Evolutionary conservation across 78 protist genomes (phyloP).

Genomic region (slime mould (Dictyostelium discoideum)): DNA sequence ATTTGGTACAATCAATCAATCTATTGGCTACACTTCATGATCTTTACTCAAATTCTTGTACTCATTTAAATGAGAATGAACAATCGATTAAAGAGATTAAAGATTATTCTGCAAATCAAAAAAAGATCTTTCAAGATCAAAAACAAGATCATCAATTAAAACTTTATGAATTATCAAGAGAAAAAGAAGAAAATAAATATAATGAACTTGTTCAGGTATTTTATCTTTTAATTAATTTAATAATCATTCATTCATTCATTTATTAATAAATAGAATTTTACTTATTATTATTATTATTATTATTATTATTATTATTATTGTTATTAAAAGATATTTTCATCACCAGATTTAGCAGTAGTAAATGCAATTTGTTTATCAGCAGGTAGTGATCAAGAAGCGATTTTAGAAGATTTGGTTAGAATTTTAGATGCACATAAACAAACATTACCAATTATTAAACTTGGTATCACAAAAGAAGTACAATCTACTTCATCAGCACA

Average conservation of each 20-base stretch:
- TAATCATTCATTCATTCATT: not conserved
- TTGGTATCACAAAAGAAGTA: conserved; percentile 66
- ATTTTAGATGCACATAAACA: conserved; percentile 77
- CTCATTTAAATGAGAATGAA: conserved; percentile 18
- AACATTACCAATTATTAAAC: conserved; percentile 71
- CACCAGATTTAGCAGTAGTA: conserved; percentile 72
- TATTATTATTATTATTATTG: too few species aligned
- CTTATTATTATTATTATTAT: too few species aligned
- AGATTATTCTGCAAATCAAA: conserved; percentile 2
- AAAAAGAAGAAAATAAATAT: conserved; percentile 53
- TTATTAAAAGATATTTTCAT: not conserved
- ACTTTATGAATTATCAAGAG: conserved; percentile 34
- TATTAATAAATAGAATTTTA: too few species aligned
- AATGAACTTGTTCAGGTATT: conserved; percentile 70
- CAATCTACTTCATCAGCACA: conserved; percentile 40
- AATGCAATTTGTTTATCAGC: conserved; percentile 78
- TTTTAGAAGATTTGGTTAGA: conserved; percentile 70
- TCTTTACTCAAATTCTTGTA: conserved; percentile 5
- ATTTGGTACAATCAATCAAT: conserved; percentile 58
- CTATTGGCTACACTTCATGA: conserved; percentile 57
- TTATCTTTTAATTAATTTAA: too few species aligned
- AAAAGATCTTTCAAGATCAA: not conserved
- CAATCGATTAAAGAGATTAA: conserved; percentile 34
- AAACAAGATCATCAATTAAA: conserved; percentile 33
- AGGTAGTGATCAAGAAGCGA: conserved; percentile 63